Percentiles rank a stretch among this genome's conserved stretches.
phyloP scores from a whole-genome alignment of 495 filamentous ascomycete species.

The Penicillium samsonianum region DNA sequence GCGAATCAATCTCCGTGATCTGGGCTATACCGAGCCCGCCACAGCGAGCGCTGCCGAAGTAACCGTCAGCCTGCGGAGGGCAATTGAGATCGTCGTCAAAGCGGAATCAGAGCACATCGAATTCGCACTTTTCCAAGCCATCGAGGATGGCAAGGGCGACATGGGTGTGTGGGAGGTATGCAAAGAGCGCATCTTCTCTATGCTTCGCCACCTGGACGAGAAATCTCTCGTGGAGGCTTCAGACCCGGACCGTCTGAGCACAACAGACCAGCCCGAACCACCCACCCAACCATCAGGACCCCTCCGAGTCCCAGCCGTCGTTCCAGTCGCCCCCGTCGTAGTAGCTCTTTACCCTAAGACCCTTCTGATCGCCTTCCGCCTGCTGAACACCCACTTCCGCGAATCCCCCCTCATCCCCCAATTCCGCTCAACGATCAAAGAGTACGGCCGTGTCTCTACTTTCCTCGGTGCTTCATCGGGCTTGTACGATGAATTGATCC shows the following conservation, averaged over 20 bases:
- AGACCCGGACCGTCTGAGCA: background rate
- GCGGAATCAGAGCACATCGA: constrained; percentile 35
- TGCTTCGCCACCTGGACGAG: constrained; percentile 50
- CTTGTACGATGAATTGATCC: constrained; percentile 74
- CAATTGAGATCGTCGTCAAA: constrained; percentile 30
- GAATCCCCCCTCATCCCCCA: constrained; percentile 61
- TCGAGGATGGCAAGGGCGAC: constrained; percentile 57
- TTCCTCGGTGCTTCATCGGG: constrained; percentile 70
- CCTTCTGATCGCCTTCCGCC: constrained; percentile 62
- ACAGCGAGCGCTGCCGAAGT: constrained; percentile 9
- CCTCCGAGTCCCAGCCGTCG: constrained; percentile 33
- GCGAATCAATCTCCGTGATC: constrained; percentile 21
- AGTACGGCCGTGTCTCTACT: constrained; percentile 67
- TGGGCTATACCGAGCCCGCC: constrained; percentile 25
- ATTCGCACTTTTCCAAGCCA: constrained; percentile 26
- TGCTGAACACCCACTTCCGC: constrained; percentile 62
- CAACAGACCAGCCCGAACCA: background rate
- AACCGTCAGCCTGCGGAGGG: constrained; percentile 24
- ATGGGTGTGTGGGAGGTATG: constrained; percentile 71
- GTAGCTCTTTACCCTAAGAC: constrained; percentile 66
- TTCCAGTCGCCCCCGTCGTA: constrained; percentile 56
- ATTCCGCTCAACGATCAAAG: constrained; percentile 69
- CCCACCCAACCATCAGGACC: constrained; percentile 4
- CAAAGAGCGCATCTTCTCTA: constrained; percentile 66
- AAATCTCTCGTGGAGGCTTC: constrained; percentile 11